Evolutionary conservation across 768 basidiomycete species (phyloP).

Genomic region (Lactarius akahatsu): DNA sequence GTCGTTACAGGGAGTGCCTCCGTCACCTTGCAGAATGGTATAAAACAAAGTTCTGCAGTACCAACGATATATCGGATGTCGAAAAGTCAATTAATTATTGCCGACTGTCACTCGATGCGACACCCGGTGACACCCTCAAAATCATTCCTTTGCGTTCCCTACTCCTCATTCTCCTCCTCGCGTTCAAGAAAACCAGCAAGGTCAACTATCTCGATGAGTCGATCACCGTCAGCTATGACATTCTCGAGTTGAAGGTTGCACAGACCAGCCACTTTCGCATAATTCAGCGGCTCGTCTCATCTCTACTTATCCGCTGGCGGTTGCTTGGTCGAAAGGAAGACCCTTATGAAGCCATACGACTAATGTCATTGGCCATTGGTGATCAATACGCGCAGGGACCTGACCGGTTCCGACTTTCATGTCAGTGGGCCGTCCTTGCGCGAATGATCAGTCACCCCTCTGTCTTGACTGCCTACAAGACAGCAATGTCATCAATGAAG

Average conservation of each 20-base stretch:
- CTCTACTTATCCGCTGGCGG: no score
- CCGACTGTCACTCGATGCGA: not conserved
- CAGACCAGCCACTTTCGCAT: not conserved
- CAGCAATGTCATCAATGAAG: no score
- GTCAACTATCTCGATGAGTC: constrained; percentile 1
- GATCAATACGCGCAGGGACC: no score
- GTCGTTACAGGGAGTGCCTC: not conserved
- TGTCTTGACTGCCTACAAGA: no score
- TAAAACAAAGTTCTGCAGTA: not conserved
- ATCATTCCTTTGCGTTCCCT: not conserved
- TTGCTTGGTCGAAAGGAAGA: no score
- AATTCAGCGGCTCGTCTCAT: not conserved
- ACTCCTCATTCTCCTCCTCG: not conserved
- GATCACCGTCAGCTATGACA: not conserved
- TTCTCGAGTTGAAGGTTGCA: not conserved
- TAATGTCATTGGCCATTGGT: no score
- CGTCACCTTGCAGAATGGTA: not conserved
- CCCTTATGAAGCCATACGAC: no score
- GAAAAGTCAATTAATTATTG: constrained; percentile 1
- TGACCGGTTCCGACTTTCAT: no score
- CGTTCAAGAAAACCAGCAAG: not conserved
- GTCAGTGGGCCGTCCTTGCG: no score
- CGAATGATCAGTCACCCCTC: no score
- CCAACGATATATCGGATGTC: not conserved
- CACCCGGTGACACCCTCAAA: not conserved